These are phyloP conservation scores for Aureobasidium sp. DNA, from an alignment of 2,329 filamentous ascomycete genomes.

Conservation along the genomic window DNA sequence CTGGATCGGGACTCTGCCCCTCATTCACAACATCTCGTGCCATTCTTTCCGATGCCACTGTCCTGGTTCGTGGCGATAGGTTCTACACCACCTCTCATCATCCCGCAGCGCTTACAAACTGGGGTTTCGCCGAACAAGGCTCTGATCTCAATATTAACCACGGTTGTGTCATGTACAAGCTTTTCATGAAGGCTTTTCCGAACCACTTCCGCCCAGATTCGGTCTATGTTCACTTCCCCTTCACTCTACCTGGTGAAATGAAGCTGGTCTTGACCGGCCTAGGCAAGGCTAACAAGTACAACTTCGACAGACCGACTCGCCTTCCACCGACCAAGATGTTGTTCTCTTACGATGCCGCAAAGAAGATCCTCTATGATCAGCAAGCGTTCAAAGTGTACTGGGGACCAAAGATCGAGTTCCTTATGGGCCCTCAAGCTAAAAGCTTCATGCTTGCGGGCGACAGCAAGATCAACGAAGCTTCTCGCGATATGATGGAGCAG, in stretches of 20 bases:
- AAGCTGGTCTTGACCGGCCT: conserved; percentile 34
- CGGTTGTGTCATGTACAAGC: conserved; percentile 44
- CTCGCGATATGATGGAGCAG: conserved; percentile 34
- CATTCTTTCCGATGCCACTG: conserved; percentile 52
- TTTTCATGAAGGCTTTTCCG: conserved; percentile 43
- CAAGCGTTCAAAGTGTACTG: conserved; percentile 40
- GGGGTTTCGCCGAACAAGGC: conserved; percentile 40
- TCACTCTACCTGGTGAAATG: conserved; percentile 41
- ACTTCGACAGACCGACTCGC: conserved; percentile 22
- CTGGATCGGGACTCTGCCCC: conserved; percentile 46
- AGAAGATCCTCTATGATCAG: conserved; percentile 34
- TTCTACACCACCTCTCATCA: conserved; percentile 45
- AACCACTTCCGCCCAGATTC: conserved; percentile 40
- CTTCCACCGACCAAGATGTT: conserved; percentile 31
- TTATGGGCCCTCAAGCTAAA: conserved; percentile 35
- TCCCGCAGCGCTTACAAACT: conserved; percentile 29
- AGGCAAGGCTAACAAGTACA: conserved; percentile 34
- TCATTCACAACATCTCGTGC: conserved; percentile 48
- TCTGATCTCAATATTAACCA: conserved; percentile 37
- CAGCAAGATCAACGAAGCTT: conserved; percentile 31
- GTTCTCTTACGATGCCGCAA: conserved; percentile 37
- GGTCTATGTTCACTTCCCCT: conserved; percentile 42
- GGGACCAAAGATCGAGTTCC: conserved; percentile 36
- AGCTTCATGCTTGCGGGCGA: conserved; percentile 43
- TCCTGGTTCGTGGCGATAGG: conserved; percentile 50